Percentiles rank a stretch among this genome's conserved stretches.
These are phyloP conservation scores for Teratosphaeria zuluensis DNA, from an alignment of 2,329 filamentous ascomycete genomes.

Conservation along the genomic window DNA sequence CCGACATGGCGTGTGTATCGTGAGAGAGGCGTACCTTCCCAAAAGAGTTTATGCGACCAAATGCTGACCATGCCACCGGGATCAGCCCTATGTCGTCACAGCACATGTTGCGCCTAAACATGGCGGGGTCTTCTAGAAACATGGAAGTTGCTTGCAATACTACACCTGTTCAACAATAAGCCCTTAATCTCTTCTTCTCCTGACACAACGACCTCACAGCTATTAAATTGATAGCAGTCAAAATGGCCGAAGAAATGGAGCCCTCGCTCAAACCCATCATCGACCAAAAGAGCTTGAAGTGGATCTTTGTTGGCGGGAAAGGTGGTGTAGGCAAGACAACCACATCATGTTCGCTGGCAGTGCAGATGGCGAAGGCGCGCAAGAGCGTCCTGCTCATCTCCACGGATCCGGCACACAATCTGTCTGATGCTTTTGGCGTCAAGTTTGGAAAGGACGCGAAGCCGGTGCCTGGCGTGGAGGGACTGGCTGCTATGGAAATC, in stretches of 20 bases:
- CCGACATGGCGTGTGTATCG: constrained; percentile 25
- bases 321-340: constrained; percentile 98
- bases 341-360: constrained; percentile 96
- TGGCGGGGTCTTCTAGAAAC: background rate
- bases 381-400: constrained; percentile 96
- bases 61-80: background rate
- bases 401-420: constrained; percentile 95
- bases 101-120: background rate
- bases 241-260: constrained; percentile 64
- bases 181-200: too few relatives aligned
- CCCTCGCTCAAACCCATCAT: constrained; percentile 89
- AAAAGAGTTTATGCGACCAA: background rate
- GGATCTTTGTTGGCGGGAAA: constrained; percentile 99
- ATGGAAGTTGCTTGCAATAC: background rate
- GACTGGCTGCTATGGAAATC: constrained; percentile 97
- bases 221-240: constrained; percentile 3
- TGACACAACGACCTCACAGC: background rate
- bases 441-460: constrained; percentile 99
- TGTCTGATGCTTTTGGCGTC: constrained; percentile 94
- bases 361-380: constrained; percentile 90
- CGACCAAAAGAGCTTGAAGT: constrained; percentile 88
- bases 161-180: background rate
- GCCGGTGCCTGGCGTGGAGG: constrained; percentile 81
- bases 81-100: background rate
- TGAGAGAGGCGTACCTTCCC: background rate